These are phyloP conservation scores for Tricholoma matsutake DNA, from an alignment of 768 basidiomycete genomes.

Conservation along the genomic window DNA sequence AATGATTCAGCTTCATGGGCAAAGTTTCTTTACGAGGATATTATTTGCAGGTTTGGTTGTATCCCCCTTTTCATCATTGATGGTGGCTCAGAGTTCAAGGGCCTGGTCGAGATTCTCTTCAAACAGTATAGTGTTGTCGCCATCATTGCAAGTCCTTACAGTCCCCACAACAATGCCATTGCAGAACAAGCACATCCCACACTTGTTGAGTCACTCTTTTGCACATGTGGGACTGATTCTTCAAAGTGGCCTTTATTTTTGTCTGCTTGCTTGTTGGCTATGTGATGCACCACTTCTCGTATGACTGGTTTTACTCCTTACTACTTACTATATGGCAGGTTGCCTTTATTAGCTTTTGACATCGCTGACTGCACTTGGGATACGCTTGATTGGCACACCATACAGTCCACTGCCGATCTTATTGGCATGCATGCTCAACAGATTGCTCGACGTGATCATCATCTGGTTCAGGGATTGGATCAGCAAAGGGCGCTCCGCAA, in stretches of 20 bases:
- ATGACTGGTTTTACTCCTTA: slow-evolving; percentile 31
- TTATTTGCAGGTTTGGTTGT: slow-evolving; percentile 17
- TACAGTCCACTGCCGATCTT: slow-evolving; percentile 21
- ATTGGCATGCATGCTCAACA: slow-evolving; percentile 21
- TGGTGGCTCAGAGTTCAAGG: slow-evolving; percentile 29
- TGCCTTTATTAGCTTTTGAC: slow-evolving; percentile 13
- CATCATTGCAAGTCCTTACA: too few species aligned
- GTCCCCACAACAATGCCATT: slow-evolving; percentile 23
- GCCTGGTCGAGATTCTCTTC: slow-evolving; percentile 18
- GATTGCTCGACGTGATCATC: slow-evolving; percentile 16
- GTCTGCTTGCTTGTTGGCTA: slow-evolving; percentile 21
- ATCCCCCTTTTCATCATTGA: slow-evolving; percentile 3
- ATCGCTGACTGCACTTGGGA: slow-evolving; percentile 27
- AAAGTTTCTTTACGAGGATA: slow-evolving; percentile 17
- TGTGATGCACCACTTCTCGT: slow-evolving; percentile 19
- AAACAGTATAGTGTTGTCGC: not conserved
- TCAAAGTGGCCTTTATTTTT: slow-evolving; percentile 24
- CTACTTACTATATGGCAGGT: slow-evolving; percentile 28
- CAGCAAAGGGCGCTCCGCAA: slow-evolving; percentile 6
- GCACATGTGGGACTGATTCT: too few species aligned
- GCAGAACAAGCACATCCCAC: not conserved
- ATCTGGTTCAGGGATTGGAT: slow-evolving; percentile 11
- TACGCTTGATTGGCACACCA: slow-evolving; percentile 21
- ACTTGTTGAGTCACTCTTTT: too few species aligned
- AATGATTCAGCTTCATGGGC: slow-evolving; percentile 24